Base-by-base conservation (phyloP, 2,329 filamentous ascomycete species). In the Arthrobotrys sinensis region DNA sequence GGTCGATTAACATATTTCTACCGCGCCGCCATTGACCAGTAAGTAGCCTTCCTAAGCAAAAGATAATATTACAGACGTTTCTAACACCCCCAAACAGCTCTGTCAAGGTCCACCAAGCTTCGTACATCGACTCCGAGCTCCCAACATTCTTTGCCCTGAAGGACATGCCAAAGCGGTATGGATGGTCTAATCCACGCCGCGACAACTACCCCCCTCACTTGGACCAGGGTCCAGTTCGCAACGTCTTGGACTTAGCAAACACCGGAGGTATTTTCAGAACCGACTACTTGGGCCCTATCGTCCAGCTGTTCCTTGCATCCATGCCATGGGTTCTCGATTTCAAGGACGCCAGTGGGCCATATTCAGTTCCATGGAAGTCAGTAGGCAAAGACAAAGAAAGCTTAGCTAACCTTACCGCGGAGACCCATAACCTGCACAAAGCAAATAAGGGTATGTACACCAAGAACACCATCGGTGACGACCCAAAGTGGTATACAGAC, bases 391-490 rank as follows among this genome's bases (percentile, higher is more conserved):
- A 16, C 14, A 45, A 45, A 16, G 40, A 45, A 5, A 45, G 12
- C 6, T n/a, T 57, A 32, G 21, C 19, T 1, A 32, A 46, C 19
- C 16, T 48, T 4, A 32, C 45, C 21, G n/a, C 14, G 3, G 14
- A 21, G 2, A 65, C 38, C 14, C 14, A 19, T 6, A 46, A 32
- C 11, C 68, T 81, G 12, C 64, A 76, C 14, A 72, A 38, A 21
- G 50, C 70, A 34, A 80, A 80, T n/a, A 81, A 82, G 50, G 80
- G 83, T 16, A 81, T 83, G 11, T 81, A 80, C 62, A 79, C 79
- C 12, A 66, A 81, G 36, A 80, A 81, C 14, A 83, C 82, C 46
- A 81, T 83, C 50, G 83, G 66, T 0, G n/a, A 50, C 21, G 21
- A 55, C 11, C 24, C 40, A 16, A 78, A 52, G 69, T 83, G 82